Evolutionary conservation across 2,329 filamentous ascomycete genomes (phyloP), one percentile per base, ranked within the genome.

Genomic region (Venturia effusa): DNA sequence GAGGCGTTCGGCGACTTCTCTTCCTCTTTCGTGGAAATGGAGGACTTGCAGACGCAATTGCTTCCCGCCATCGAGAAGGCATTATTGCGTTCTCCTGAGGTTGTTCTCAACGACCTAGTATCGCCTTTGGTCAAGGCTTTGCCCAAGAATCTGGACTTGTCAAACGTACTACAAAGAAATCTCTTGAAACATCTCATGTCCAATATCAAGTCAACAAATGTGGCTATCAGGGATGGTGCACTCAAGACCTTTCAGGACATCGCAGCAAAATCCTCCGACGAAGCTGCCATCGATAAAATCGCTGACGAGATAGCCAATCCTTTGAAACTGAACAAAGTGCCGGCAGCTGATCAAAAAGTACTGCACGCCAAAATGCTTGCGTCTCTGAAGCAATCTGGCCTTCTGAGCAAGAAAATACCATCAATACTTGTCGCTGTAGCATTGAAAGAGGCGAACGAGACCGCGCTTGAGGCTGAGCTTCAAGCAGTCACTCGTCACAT

Each of bases 141-240:
- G 7, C 86, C 91, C 1, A 72, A 78, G 34, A 78, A 79, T 6
- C 81, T 94, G 69, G 93, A 99, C 70, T 80, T 97, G 22, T 93
- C 93, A 10, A 83, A 85, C 43, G 77, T 89, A 4, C 80, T 97
- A 22, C 81, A 83, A 62, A 80, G 81, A 32, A 89, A 88, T 66
- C 80, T 99, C 41, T 75, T 95, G 43, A 97, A 96, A 74, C 90
- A 92, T 6, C 79, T 99, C 15, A 77, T 97, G n/a, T 87, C 91
- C 48, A 96, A 92, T 72, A 81, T 92, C 74, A 97, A 96, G 75
- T 97, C 94, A 1, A 92, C 89, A 71, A 97, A 96, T 73, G 78
- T 84, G 17, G 76, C 76, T 2, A 90, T 97, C 66, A 87, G 93
- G 64, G 83, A 83, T 66, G 92, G 91, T 30, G 89, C 90, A 10